These are phyloP conservation scores for Parachlorella kessleri DNA, from an alignment of 139 green algal genomes.

Conservation along the genomic window DNA sequence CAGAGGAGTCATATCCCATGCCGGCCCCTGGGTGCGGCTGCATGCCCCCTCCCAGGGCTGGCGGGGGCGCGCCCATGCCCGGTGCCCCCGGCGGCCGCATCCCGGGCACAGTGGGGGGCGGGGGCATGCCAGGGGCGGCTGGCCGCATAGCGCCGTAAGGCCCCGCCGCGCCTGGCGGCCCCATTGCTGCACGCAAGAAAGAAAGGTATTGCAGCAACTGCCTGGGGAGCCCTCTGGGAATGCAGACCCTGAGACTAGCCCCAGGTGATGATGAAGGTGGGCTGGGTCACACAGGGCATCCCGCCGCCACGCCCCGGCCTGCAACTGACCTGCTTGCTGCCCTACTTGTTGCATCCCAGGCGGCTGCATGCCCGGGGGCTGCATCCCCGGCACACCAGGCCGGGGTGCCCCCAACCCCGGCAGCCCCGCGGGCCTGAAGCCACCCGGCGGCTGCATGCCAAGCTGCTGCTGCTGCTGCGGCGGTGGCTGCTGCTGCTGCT, in stretches of 20 bases:
- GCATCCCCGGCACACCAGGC: no score
- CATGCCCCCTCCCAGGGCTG: not conserved
- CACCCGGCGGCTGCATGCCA: conserved; percentile 6
- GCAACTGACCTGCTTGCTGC: no score
- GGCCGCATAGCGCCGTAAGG: not conserved
- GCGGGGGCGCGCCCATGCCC: not conserved
- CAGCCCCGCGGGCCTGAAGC: not conserved
- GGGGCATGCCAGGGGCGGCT: conserved; percentile 4
- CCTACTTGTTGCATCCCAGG: not conserved
- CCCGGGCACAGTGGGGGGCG: not conserved
- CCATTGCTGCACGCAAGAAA: no score
- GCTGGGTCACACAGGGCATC: no score
- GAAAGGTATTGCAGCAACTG: no score
- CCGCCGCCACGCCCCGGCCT: no score
- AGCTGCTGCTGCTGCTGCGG: conserved; percentile 22
- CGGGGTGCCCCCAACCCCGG: not conserved
- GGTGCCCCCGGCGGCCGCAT: not conserved
- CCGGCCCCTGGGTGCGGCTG: not conserved
- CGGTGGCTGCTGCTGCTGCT: conserved; percentile 1
- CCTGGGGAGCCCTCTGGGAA: no score
- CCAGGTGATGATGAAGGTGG: no score
- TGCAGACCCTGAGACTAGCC: no score
- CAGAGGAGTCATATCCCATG: no score
- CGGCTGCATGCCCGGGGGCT: conserved; percentile 14
- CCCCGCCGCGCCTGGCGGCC: no score